A percentile compares a stretch with the other conserved stretches of the same genome.
Conservation (phyloP, 768 basidiomycete genomes). For the Xerocomellus dryophilus region DNA sequence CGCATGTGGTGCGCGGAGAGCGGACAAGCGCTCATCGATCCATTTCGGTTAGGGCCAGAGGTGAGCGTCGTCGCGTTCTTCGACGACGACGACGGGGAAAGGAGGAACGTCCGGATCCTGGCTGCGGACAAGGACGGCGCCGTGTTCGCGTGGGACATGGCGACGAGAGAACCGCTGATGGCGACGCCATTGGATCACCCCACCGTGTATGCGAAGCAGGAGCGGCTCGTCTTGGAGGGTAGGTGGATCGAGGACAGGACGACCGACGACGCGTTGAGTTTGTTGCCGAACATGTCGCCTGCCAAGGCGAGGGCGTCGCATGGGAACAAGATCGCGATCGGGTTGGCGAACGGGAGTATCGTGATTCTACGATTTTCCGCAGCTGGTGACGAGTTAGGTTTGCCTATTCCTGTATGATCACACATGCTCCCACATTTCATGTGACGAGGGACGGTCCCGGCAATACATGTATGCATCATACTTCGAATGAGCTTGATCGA, state of each 20-base stretch:
- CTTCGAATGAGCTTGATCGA: not conserved
- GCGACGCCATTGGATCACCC: constrained; percentile 25
- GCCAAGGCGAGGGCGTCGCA: constrained; percentile 22
- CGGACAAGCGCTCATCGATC: constrained; percentile 17
- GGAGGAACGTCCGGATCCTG: constrained; percentile 15
- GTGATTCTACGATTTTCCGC: constrained; percentile 28
- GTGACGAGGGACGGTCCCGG: too few relatives aligned
- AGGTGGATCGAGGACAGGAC: constrained; percentile 25
- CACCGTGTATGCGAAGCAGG: not conserved
- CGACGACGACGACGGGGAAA: not conserved
- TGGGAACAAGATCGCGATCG: constrained; percentile 24
- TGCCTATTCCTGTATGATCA: not conserved
- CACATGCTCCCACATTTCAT: too few relatives aligned
- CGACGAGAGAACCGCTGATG: constrained; percentile 17
- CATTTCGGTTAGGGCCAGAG: constrained; percentile 19
- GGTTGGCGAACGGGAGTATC: constrained; percentile 29
- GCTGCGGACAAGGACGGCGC: constrained; percentile 22
- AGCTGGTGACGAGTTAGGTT: not conserved
- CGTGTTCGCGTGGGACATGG: constrained; percentile 29
- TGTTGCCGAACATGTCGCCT: constrained; percentile 32
- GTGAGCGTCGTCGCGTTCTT: constrained; percentile 25
- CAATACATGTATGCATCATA: not conserved
- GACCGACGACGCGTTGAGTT: constrained; percentile 11
- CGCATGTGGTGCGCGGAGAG: too few relatives aligned
- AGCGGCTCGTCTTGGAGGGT: constrained; percentile 16